Conservation (phyloP, 176 grass and related monocot genomes). For the Bolboschoenus planiculmis region DNA sequence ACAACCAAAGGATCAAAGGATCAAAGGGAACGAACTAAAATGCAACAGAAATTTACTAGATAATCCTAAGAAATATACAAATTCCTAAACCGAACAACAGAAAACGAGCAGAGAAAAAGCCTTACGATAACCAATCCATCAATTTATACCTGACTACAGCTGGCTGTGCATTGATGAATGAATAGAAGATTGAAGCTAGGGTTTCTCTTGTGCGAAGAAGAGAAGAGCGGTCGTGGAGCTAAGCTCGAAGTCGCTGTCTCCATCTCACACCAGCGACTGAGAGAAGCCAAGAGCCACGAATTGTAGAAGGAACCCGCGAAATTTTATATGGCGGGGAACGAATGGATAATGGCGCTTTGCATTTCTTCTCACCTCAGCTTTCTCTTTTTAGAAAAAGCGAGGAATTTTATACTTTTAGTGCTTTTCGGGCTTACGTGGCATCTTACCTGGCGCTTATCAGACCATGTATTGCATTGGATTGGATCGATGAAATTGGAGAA, state of each 20-base stretch:
- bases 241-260: conserved; percentile 33
- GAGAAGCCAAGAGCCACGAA: not conserved
- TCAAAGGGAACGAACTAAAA: not conserved
- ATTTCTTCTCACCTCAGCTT: not conserved
- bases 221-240: conserved; percentile 27
- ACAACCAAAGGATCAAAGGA: not conserved
- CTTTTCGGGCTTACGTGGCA: not conserved
- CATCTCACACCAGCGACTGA: not conserved
- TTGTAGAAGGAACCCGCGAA: not conserved
- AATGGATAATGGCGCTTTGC: not conserved
- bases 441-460: not conserved
- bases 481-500: not conserved
- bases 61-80: not conserved
- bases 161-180: not conserved
- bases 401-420: not conserved
- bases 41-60: not conserved
- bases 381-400: not conserved
- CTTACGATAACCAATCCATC: not conserved
- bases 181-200: not conserved
- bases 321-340: conserved; percentile 5
- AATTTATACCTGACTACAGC: conserved; percentile 19
- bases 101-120: not conserved
- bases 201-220: conserved; percentile 8
- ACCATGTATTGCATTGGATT: not conserved
- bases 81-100: not conserved